These are phyloP conservation scores for Euphrasia confusa DNA, from an alignment of 257 asterid species.

Conservation along the genomic window DNA sequence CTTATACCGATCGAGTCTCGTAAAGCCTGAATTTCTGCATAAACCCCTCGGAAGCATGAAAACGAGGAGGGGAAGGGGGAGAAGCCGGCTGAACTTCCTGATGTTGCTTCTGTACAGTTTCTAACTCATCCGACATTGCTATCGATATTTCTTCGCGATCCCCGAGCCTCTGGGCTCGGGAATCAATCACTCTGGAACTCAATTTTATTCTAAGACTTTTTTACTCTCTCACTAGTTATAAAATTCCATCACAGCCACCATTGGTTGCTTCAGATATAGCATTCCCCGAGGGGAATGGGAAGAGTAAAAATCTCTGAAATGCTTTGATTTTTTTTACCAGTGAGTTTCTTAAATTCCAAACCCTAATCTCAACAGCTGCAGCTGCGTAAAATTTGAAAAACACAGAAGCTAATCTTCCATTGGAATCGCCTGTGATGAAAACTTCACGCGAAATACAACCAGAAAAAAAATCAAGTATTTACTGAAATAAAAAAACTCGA, in stretches of 20 bases:
- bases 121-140: conserved; percentile 44
- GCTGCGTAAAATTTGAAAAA: not conserved
- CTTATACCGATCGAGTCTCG: conserved; percentile 78
- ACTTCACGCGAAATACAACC: not conserved
- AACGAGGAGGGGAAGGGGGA: conserved; percentile 26
- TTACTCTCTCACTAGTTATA: conserved; percentile 30
- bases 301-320: not conserved
- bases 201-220: conserved; percentile 28
- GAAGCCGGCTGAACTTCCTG: conserved; percentile 34
- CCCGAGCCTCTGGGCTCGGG: conserved; percentile 96
- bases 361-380: conserved; percentile 28
- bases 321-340: conserved; percentile 19
- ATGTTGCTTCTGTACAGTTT: conserved; percentile 32
- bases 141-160: conserved; percentile 27
- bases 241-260: conserved; percentile 34
- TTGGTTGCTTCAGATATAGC: conserved; percentile 54
- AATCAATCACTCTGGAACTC: conserved; percentile 76
- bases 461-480: not conserved
- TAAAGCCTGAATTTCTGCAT: conserved; percentile 93
- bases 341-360: conserved; percentile 15
- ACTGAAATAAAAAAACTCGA: no score
- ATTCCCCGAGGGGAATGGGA: conserved; percentile 34
- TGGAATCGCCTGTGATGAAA: not conserved
- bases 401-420: not conserved
- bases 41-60: conserved; percentile 46